A percentile compares a stretch with the other conserved stretches of the same genome.
Evolutionary conservation across 78 protist genomes (phyloP).

Genomic region (Ministeria vibrans): DNA sequence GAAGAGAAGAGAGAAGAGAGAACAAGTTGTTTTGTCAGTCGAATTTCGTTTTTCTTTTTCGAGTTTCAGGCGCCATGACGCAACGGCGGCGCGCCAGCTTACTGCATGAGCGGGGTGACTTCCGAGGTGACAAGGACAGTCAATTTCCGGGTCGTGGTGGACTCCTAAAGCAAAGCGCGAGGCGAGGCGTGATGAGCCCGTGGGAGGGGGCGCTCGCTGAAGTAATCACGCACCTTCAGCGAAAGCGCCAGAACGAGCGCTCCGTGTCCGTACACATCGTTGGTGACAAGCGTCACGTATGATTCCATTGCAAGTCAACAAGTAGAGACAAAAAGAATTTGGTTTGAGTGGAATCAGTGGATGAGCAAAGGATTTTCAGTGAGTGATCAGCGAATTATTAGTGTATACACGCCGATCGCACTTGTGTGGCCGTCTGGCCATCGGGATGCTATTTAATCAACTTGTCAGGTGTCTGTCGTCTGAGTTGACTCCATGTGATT

Average conservation of each 20-base stretch:
- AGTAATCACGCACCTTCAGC: not conserved
- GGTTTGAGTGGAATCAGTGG: not conserved
- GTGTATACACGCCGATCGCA: no score
- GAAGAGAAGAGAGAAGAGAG: no score
- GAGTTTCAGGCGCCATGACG: no score
- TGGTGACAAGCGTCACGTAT: constrained; percentile 38
- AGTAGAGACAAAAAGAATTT: not conserved
- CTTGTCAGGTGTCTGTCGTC: no score
- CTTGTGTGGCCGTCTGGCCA: no score
- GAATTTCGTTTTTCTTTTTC: no score
- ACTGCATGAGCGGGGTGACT: not conserved
- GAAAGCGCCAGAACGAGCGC: constrained; percentile 33
- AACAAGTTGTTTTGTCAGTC: no score
- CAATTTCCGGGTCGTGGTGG: not conserved
- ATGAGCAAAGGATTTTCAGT: no score
- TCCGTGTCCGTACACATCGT: constrained; percentile 42
- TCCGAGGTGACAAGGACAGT: not conserved
- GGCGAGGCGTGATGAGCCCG: not conserved
- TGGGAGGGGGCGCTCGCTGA: not conserved
- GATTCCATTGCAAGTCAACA: not conserved
- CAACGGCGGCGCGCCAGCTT: not conserved
- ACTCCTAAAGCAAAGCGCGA: not conserved
- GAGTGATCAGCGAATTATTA: no score
- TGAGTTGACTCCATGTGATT: no score
- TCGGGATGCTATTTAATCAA: no score